Conservation (phyloP, 768 basidiomycete genomes). For the Lentinula boryana region DNA sequence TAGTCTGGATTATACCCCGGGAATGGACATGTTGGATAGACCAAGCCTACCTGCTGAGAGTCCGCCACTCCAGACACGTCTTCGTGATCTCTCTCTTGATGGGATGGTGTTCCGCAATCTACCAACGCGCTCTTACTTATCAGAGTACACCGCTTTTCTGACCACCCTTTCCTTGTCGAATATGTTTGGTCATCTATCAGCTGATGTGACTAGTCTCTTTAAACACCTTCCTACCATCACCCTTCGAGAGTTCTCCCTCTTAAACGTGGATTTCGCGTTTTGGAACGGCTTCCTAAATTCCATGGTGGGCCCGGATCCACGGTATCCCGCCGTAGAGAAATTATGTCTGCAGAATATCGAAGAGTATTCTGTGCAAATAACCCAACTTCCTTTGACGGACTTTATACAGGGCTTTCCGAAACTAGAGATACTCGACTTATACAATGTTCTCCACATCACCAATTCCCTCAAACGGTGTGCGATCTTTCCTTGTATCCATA, state of each 20-base stretch:
- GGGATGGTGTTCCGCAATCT: neutral
- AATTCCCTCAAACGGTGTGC: neutral
- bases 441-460: neutral
- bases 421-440: neutral
- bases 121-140: neutral
- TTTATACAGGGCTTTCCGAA: neutral
- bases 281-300: neutral
- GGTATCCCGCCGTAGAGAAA: neutral
- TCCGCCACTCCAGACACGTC: neutral
- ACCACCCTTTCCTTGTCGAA: neutral
- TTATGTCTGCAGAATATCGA: neutral
- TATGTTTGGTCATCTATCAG: neutral
- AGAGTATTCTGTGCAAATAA: neutral
- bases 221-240: neutral
- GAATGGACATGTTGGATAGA: slow-evolving; percentile 3
- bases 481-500: neutral
- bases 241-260: neutral
- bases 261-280: neutral
- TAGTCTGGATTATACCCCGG: neutral
- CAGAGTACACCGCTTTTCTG: neutral
- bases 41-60: neutral
- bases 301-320: neutral
- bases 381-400: neutral
- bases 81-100: neutral
- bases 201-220: neutral